Evolutionary conservation across 2,329 filamentous ascomycete species (phyloP).

Genomic region (Aspergillus proliferans): DNA sequence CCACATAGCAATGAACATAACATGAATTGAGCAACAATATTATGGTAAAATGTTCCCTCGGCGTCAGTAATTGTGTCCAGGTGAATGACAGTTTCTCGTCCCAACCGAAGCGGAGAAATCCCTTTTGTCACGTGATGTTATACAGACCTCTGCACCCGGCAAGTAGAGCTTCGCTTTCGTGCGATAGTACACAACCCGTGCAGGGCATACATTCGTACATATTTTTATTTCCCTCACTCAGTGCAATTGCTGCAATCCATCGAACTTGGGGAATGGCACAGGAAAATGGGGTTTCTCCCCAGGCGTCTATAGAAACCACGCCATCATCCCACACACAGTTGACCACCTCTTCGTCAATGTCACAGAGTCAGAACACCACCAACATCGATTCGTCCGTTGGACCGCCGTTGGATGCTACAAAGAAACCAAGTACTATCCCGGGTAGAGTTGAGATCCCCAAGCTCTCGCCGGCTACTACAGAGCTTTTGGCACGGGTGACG

Average conservation of each 20-base stretch:
- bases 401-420: slow-evolving; percentile 5
- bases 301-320: slow-evolving; percentile 19
- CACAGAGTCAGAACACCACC: background rate
- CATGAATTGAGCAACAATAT: too few species aligned
- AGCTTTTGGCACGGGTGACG: slow-evolving; percentile 19
- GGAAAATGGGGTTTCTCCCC: slow-evolving; percentile 16
- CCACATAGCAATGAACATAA: background rate
- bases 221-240: slow-evolving; percentile 1
- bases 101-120: slow-evolving; percentile 4
- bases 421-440: slow-evolving; percentile 5
- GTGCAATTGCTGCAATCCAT: slow-evolving; percentile 1
- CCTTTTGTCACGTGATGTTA: slow-evolving; percentile 21
- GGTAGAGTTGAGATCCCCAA: slow-evolving; percentile 18
- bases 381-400: slow-evolving; percentile 6
- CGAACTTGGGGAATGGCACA: slow-evolving; percentile 16
- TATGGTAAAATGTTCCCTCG: background rate
- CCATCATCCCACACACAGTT: slow-evolving; percentile 10
- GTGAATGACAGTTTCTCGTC: background rate
- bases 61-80: background rate
- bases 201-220: background rate
- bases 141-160: slow-evolving; percentile 22
- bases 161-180: background rate
- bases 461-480: slow-evolving; percentile 20
- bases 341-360: slow-evolving; percentile 10
- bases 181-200: background rate